Evolutionary conservation across 75 land plant species (phyloP), one percentile per base, ranked within the genome.

Genomic region (Sequoia sempervirens): DNA sequence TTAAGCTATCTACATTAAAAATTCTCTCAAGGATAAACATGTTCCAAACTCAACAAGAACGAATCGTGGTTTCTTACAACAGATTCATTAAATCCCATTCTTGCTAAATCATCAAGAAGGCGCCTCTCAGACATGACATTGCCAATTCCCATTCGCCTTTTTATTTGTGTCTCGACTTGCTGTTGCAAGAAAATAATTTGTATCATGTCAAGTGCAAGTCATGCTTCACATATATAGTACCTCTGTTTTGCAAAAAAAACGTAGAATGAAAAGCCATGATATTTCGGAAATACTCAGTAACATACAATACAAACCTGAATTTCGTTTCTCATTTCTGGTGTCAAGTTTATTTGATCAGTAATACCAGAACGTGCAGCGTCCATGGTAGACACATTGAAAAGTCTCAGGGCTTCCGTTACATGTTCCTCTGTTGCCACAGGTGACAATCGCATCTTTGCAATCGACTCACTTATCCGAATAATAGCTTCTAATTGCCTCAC

Each of bases 401-500:
- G 89, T 56, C 95, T 88, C n/a, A 94, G 81, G 47, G 99, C 99
- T 83, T 97, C 99, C 47, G 87, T 83, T 14, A 97, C 99, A 85
- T 97, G 96, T 79, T 94, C 94, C 80, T 96, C 95, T 11, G 96
- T 97, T 5, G 99, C 99, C 18, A 89, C 86, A 43, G 88, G 66
- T 13, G 98, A 94, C 98, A 96, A 80, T 89, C 92, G 93, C 99
- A 97, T 97, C 85, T 91, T 94, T 69, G 99, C 98, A 34, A 97
- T 84, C 54, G 99, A 84, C 86, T 97, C 99, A 73, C 99, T 97
- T 79, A 97, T 83, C 70, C 99, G 91, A 56, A 97, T 85, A 53
- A 97, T 91, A 73, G 99, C 99, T 92, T 97, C 99, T 13, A 97
- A 88, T 88, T 97, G 99, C 79, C 98, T 92, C 32, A 97, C 99